phyloP scores from a whole-genome alignment of 2,329 filamentous ascomycete genomes.

The Colletotrichum horii region DNA sequence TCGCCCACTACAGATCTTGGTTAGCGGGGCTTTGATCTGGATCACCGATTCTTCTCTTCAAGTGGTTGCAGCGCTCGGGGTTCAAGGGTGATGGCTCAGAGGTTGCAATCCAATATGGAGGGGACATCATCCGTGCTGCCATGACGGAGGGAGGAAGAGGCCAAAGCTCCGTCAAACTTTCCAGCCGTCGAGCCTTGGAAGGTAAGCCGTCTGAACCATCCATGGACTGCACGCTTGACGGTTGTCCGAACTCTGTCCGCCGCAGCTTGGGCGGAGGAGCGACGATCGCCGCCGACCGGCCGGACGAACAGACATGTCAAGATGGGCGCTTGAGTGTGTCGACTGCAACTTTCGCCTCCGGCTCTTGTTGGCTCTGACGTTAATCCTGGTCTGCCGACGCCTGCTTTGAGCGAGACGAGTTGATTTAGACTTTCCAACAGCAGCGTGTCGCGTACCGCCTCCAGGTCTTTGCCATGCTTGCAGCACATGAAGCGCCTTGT shows the following conservation, averaged over 20 bases:
- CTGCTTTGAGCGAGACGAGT: background rate
- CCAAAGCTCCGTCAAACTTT: background rate
- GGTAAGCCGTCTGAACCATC: background rate
- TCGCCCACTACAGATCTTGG: slow-evolving; percentile 18
- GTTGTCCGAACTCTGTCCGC: background rate
- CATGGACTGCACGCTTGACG: background rate
- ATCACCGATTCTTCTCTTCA: background rate
- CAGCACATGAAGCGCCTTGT: background rate
- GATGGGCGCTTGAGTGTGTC: background rate
- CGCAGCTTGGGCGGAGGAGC: background rate
- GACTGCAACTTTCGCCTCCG: background rate
- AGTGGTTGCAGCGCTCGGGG: background rate
- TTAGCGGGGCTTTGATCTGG: slow-evolving; percentile 18
- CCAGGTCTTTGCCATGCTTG: background rate
- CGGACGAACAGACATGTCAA: background rate
- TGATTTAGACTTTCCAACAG: background rate
- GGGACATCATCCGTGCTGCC: slow-evolving; percentile 3
- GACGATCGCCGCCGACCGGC: background rate
- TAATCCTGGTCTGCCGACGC: background rate
- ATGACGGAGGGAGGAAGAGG: background rate
- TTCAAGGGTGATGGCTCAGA: background rate
- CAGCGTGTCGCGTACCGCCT: background rate
- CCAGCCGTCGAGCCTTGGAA: background rate
- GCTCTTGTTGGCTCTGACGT: background rate
- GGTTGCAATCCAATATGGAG: background rate